These are phyloP conservation scores for Pezicula carpinea DNA, from an alignment of 2,329 filamentous ascomycete genomes.

Conservation along the genomic window DNA sequence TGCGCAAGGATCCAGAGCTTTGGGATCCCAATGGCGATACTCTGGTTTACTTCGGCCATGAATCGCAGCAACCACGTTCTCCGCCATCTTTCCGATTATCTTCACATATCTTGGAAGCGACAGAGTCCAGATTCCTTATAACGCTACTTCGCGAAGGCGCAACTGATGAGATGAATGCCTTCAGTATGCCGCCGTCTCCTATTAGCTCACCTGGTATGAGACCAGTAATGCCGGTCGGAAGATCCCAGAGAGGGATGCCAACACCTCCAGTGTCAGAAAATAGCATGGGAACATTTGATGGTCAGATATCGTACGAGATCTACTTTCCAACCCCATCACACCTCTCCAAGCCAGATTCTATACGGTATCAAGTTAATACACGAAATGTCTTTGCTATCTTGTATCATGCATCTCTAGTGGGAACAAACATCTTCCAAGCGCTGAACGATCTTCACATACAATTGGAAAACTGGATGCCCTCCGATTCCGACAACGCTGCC, in stretches of 20 bases:
- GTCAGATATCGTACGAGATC: conserved; percentile 57
- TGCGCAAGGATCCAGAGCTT: conserved; percentile 54
- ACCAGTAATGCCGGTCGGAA: conserved; percentile 21
- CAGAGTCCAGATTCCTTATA: conserved; percentile 49
- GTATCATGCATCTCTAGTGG: conserved; percentile 60
- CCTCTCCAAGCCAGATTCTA: conserved; percentile 41
- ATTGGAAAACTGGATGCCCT: conserved; percentile 53
- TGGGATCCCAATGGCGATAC: conserved; percentile 60
- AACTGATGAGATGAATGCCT: conserved; percentile 39
- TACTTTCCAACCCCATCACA: conserved; percentile 55
- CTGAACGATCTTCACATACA: conserved; percentile 57
- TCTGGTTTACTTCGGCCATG: conserved; percentile 48
- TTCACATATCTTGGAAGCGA: conserved; percentile 54
- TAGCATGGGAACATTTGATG: conserved; percentile 31
- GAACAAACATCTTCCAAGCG: conserved; percentile 57
- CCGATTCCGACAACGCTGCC: conserved; percentile 50
- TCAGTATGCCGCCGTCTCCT: conserved; percentile 39
- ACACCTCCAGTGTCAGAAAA: conserved; percentile 32
- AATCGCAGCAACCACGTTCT: conserved; percentile 35
- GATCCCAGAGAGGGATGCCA: conserved; percentile 21
- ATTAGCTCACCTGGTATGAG: conserved; percentile 23
- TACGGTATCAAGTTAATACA: conserved; percentile 59
- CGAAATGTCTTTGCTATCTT: conserved; percentile 66
- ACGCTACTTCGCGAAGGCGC: conserved; percentile 49
- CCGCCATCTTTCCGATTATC: conserved; percentile 53